Evolutionary conservation across 2,329 filamentous ascomycete species (phyloP).

Genomic region (Chaetomiaceae sp.): DNA sequence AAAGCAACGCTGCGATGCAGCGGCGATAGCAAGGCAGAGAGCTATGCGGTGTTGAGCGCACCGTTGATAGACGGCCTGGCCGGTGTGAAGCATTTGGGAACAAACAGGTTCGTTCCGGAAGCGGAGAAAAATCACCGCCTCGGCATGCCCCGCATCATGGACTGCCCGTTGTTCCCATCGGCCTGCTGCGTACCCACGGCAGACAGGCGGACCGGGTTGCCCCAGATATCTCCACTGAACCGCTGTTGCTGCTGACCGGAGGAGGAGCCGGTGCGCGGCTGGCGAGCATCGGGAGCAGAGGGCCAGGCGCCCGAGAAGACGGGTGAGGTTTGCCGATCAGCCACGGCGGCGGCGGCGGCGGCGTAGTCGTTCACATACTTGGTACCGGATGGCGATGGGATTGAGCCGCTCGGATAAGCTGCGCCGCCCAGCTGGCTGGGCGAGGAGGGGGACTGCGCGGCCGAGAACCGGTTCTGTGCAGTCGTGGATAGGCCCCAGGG

Average conservation of each 20-base stretch:
- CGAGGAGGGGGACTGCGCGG: slow-evolving; percentile 9
- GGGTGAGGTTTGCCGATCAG: background rate
- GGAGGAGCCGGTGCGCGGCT: background rate
- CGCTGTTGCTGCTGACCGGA: too few relatives aligned
- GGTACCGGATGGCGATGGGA: background rate
- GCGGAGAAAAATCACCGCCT: slow-evolving; percentile 6
- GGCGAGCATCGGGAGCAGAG: slow-evolving; percentile 1
- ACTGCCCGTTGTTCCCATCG: background rate
- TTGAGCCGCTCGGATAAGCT: background rate
- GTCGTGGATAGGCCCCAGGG: slow-evolving; percentile 28
- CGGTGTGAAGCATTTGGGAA: too few relatives aligned
- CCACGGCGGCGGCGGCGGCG: background rate
- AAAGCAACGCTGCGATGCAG: too few relatives aligned
- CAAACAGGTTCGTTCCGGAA: too few relatives aligned
- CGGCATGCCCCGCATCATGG: slow-evolving; percentile 4
- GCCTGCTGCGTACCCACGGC: background rate
- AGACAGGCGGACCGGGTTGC: background rate
- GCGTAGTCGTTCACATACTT: background rate
- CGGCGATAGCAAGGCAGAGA: too few relatives aligned
- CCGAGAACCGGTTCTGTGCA: slow-evolving; percentile 8
- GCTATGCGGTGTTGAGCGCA: too few relatives aligned
- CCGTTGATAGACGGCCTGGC: too few relatives aligned
- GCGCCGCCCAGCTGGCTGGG: background rate
- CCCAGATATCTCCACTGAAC: background rate
- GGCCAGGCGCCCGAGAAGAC: background rate